Percentiles rank a stretch among this genome's conserved stretches.
These are phyloP conservation scores for Blastocystis sp. DNA, from an alignment of 352 stramenopile genomes.

Conservation along the genomic window DNA sequence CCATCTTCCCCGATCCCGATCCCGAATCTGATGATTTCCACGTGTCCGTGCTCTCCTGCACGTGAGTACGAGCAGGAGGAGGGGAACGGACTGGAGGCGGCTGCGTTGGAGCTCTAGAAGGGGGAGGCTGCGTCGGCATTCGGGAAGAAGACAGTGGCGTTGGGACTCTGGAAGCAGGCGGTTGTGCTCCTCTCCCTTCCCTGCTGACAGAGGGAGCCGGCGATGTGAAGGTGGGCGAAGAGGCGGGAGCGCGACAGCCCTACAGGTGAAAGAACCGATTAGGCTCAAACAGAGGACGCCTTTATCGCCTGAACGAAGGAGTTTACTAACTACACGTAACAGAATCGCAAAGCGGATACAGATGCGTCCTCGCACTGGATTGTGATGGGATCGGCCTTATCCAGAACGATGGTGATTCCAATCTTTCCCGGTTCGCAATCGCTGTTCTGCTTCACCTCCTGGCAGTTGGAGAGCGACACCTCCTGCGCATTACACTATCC, in stretches of 20 bases:
- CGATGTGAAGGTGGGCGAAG: no score
- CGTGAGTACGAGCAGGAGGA: slow-evolving; percentile 15
- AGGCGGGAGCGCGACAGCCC: not conserved
- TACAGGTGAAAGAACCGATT: not conserved
- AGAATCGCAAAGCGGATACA: not conserved
- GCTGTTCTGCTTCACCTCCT: not conserved
- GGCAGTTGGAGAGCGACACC: slow-evolving; percentile 27
- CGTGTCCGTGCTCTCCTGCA: not conserved
- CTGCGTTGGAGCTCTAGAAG: not conserved
- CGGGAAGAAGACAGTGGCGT: not conserved
- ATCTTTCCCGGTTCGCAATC: not conserved
- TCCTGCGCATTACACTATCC: slow-evolving; percentile 24
- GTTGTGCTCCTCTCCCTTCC: not conserved
- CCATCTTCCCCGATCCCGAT: slow-evolving; percentile 29
- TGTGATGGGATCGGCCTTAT: slow-evolving; percentile 10
- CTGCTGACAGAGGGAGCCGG: no score
- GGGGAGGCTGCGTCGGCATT: not conserved
- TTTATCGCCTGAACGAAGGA: not conserved
- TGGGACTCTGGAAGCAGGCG: not conserved
- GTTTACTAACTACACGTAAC: not conserved
- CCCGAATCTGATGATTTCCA: not conserved
- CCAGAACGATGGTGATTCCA: slow-evolving; percentile 5
- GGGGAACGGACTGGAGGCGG: slow-evolving; percentile 29
- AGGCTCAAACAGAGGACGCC: not conserved
- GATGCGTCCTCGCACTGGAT: slow-evolving; percentile 26